Evolutionary conservation across 1,284 basidiomycete species (phyloP).

Genomic region (Somion occarium): DNA sequence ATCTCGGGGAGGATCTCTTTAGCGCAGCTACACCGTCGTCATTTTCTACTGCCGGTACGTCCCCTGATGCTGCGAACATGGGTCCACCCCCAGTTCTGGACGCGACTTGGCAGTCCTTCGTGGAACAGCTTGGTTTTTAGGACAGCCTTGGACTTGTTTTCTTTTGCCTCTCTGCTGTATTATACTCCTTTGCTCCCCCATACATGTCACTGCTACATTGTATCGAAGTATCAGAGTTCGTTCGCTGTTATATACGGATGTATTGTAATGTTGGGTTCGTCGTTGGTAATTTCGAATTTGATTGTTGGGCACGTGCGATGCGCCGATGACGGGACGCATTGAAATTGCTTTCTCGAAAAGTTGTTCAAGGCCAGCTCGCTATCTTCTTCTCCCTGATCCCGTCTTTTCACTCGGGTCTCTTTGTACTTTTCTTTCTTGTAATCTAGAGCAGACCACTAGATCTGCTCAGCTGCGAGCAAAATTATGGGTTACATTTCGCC

Average conservation of each 20-base stretch:
- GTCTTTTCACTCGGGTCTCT: background rate
- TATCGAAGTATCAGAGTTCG: no score
- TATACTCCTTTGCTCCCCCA: no score
- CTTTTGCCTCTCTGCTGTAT: background rate
- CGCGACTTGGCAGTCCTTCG: constrained; percentile 60
- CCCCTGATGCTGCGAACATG: constrained; percentile 6
- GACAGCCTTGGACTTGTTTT: constrained; percentile 2
- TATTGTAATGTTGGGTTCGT: no score
- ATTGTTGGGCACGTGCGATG: background rate
- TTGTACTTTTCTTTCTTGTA: no score
- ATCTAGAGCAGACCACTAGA: background rate
- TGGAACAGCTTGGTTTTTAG: constrained; percentile 63
- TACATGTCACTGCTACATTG: no score
- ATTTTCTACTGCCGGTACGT: background rate
- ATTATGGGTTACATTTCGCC: constrained; percentile 50
- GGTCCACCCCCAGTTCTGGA: constrained; percentile 38
- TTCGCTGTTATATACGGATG: no score
- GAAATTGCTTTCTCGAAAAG: no score
- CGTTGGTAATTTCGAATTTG: no score
- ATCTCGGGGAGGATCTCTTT: constrained; percentile 3
- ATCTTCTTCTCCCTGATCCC: background rate
- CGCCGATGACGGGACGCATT: no score
- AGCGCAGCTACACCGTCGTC: background rate
- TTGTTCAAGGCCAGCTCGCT: background rate
- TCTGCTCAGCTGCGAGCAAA: background rate